Conservation (phyloP, 1,284 basidiomycete genomes). For the Rhizopogon parksii region DNA sequence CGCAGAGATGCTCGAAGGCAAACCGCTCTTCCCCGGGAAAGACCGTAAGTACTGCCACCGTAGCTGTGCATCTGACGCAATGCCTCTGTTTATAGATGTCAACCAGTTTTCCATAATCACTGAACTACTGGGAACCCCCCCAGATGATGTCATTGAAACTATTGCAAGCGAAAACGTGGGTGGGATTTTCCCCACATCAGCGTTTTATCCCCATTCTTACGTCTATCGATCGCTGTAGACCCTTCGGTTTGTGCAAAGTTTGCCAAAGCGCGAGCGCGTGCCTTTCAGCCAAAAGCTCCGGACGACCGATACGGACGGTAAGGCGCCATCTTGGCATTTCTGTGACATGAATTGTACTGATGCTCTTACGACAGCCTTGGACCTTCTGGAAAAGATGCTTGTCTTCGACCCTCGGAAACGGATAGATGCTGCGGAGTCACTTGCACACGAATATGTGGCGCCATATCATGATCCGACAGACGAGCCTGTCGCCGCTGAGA, state of each 20-base stretch:
- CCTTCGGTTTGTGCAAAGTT: conserved; percentile 95
- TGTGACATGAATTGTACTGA: conserved; percentile 9
- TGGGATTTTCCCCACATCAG: conserved; percentile 8
- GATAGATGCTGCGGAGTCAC: conserved; percentile 89
- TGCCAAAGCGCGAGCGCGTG: conserved; percentile 93
- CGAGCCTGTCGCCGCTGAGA: conserved; percentile 90
- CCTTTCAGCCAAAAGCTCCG: conserved; percentile 94
- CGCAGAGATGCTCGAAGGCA: conserved; percentile 99
- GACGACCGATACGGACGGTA: conserved; percentile 82
- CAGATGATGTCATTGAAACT: conserved; percentile 98
- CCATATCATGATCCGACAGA: conserved; percentile 99
- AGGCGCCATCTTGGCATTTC: conserved; percentile 15
- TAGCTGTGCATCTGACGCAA: background rate
- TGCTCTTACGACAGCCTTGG: conserved; percentile 58
- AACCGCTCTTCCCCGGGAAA: conserved; percentile 98
- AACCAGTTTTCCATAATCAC: conserved; percentile 99
- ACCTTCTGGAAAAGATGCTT: conserved; percentile 97
- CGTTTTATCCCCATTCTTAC: conserved; percentile 13
- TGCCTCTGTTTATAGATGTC: conserved; percentile 63
- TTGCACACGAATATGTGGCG: conserved; percentile 90
- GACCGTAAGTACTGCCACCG: conserved; percentile 62
- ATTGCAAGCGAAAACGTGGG: conserved; percentile 96
- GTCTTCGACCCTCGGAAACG: conserved; percentile 97
- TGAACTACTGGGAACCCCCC: conserved; percentile 93
- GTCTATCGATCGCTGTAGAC: conserved; percentile 50